phyloP scores from a whole-genome alignment of 495 filamentous ascomycete species.

The Letharia columbiana region DNA sequence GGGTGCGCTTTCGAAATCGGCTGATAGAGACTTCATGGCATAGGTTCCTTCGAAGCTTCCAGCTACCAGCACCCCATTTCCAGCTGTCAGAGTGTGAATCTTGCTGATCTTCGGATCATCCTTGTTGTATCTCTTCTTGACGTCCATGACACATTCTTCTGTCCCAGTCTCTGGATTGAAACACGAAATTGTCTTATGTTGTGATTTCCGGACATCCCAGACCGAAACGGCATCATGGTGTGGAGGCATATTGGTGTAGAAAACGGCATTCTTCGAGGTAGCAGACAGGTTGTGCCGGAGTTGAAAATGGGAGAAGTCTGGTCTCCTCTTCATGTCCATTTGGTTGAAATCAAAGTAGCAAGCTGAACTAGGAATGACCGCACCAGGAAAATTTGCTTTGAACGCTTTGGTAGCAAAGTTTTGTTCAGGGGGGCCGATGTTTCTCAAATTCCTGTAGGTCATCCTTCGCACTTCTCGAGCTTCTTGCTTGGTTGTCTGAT shows the following conservation, averaged over 20 bases:
- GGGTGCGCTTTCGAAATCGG: slow-evolving; percentile 35
- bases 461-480: slow-evolving; percentile 50
- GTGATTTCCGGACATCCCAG: not conserved
- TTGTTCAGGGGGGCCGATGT: slow-evolving; percentile 19
- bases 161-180: slow-evolving; percentile 29
- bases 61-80: slow-evolving; percentile 59
- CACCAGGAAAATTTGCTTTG: slow-evolving; percentile 29
- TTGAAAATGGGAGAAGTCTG: slow-evolving; percentile 75
- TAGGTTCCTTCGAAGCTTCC: slow-evolving; percentile 82
- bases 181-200: slow-evolving; percentile 8
- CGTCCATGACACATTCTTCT: slow-evolving; percentile 50
- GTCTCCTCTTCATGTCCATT: slow-evolving; percentile 57
- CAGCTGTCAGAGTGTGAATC: slow-evolving; percentile 65
- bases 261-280: slow-evolving; percentile 63
- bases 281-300: slow-evolving; percentile 75
- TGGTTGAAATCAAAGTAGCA: slow-evolving; percentile 62
- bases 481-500: slow-evolving; percentile 52
- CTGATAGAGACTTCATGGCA: slow-evolving; percentile 50
- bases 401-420: slow-evolving; percentile 15
- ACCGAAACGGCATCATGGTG: slow-evolving; percentile 1
- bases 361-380: slow-evolving; percentile 35
- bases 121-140: slow-evolving; percentile 38
- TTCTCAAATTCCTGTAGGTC: slow-evolving; percentile 53
- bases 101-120: slow-evolving; percentile 26
- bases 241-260: slow-evolving; percentile 55